phyloP scores from a whole-genome alignment of 1,284 basidiomycete genomes.

The Earliella scabrosa region DNA sequence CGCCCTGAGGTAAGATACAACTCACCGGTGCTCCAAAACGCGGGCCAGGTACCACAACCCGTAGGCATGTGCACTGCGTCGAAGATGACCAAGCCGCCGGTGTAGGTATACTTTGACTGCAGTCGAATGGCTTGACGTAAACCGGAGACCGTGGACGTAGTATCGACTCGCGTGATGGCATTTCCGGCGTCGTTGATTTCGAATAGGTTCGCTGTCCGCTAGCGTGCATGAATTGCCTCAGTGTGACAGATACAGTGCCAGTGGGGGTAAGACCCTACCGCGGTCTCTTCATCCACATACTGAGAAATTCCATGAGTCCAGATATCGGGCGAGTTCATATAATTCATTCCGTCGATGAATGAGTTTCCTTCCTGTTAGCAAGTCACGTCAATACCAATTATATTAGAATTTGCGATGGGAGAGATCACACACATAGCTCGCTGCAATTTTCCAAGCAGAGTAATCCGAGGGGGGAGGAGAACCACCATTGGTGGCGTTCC shows the following conservation, averaged over 20 bases:
- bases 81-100: constrained; percentile 75
- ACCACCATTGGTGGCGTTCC: background rate
- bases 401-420: background rate
- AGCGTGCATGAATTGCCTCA: background rate
- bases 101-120: constrained; percentile 65
- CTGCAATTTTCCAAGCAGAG: constrained; percentile 35
- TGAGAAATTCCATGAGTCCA: constrained; percentile 70
- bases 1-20: background rate
- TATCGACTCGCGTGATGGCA: constrained; percentile 85
- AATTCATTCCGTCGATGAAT: constrained; percentile 85
- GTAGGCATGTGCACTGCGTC: constrained; percentile 91
- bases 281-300: constrained; percentile 60
- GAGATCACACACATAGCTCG: constrained; percentile 26
- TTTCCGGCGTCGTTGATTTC: constrained; percentile 70
- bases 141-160: constrained; percentile 66
- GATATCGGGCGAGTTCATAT: constrained; percentile 74
- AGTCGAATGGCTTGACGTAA: constrained; percentile 81
- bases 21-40: constrained; percentile 56
- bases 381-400: background rate
- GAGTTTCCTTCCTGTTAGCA: constrained; percentile 55
- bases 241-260: constrained; percentile 8
- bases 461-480: constrained; percentile 11
- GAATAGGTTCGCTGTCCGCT: constrained; percentile 56
- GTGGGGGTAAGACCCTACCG: constrained; percentile 44
- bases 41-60: constrained; percentile 87